phyloP scores from a whole-genome alignment of 2,329 filamentous ascomycete species.

The Xylaria sp. region DNA sequence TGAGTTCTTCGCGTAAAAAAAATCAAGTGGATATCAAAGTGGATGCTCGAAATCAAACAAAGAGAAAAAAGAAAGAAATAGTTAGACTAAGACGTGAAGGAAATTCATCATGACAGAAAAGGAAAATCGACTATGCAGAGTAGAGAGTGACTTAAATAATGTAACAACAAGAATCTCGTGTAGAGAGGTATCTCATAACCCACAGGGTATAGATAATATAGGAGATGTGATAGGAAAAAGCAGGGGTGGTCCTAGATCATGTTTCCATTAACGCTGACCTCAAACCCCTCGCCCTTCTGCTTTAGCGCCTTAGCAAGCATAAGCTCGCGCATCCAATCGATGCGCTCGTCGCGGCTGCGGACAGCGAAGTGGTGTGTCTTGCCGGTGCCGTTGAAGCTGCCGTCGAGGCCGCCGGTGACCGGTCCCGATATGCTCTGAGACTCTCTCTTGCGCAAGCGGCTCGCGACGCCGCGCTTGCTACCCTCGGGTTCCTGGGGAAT shows the following conservation, averaged over 20 bases:
- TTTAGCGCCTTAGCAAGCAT: slow-evolving; percentile 90
- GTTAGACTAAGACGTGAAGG: not conserved
- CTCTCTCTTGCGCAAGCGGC: slow-evolving; percentile 63
- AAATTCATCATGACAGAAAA: not conserved
- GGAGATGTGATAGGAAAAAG: not conserved
- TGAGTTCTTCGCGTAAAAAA: slow-evolving; percentile 31
- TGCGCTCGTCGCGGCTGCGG: slow-evolving; percentile 84
- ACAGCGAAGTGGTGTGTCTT: slow-evolving; percentile 97
- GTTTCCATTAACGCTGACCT: slow-evolving; percentile 83
- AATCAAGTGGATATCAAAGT: slow-evolving; percentile 33
- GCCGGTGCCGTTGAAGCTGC: slow-evolving; percentile 66
- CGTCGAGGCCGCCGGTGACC: slow-evolving; percentile 44
- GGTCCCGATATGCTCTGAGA: slow-evolving; percentile 54
- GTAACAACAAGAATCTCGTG: slow-evolving; percentile 4
- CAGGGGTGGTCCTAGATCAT: slow-evolving; percentile 64
- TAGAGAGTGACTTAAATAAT: slow-evolving; percentile 22
- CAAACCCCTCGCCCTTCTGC: slow-evolving; percentile 84
- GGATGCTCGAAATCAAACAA: slow-evolving; percentile 15
- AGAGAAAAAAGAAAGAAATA: slow-evolving; percentile 23
- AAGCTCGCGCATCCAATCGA: slow-evolving; percentile 96
- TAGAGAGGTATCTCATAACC: not conserved
- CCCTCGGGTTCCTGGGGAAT: slow-evolving; percentile 74
- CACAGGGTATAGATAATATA: not conserved
- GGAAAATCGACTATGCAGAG: slow-evolving; percentile 6
- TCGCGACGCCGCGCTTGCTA: slow-evolving; percentile 56